Percentiles rank a stretch among this genome's conserved stretches.
These are phyloP conservation scores for Pseudogymnoascus pannorum DNA, from an alignment of 2,329 filamentous ascomycete genomes.

Conservation along the genomic window DNA sequence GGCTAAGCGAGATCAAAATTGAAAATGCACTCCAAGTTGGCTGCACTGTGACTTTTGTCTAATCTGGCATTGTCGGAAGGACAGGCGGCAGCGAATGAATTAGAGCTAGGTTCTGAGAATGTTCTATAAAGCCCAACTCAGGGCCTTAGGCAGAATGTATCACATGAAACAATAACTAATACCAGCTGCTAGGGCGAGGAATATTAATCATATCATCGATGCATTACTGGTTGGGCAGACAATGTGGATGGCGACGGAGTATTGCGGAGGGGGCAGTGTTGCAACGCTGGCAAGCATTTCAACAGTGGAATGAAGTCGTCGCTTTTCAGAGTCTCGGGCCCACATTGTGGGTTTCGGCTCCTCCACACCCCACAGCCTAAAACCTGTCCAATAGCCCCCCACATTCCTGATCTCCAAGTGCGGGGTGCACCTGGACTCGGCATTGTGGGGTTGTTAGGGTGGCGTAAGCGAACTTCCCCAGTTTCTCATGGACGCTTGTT, in stretches of 20 bases:
- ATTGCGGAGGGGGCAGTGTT: conserved; percentile 78
- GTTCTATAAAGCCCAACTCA: too few species aligned
- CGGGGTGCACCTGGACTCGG: background rate
- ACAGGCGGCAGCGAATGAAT: too few species aligned
- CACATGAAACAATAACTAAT: too few species aligned
- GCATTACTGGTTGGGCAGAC: conserved; percentile 69
- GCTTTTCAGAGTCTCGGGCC: background rate
- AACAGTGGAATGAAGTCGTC: conserved; percentile 27
- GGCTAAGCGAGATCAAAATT: too few species aligned
- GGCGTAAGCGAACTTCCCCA: background rate
- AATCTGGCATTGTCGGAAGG: too few species aligned
- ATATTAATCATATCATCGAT: conserved; percentile 76
- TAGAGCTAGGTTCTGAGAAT: too few species aligned
- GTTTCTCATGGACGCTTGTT: background rate
- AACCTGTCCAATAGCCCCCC: background rate
- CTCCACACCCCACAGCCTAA: background rate
- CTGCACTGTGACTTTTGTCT: too few species aligned
- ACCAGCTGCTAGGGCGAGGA: too few species aligned
- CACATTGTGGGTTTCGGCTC: background rate
- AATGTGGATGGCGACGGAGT: conserved; percentile 85
- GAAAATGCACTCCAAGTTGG: too few species aligned
- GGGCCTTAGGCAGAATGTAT: too few species aligned
- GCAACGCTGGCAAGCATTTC: conserved; percentile 51
- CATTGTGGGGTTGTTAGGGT: background rate
- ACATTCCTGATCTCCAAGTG: background rate